These are phyloP conservation scores for Acanthamoeba pearcei DNA, from an alignment of 208 protist genomes.

Conservation along the genomic window DNA sequence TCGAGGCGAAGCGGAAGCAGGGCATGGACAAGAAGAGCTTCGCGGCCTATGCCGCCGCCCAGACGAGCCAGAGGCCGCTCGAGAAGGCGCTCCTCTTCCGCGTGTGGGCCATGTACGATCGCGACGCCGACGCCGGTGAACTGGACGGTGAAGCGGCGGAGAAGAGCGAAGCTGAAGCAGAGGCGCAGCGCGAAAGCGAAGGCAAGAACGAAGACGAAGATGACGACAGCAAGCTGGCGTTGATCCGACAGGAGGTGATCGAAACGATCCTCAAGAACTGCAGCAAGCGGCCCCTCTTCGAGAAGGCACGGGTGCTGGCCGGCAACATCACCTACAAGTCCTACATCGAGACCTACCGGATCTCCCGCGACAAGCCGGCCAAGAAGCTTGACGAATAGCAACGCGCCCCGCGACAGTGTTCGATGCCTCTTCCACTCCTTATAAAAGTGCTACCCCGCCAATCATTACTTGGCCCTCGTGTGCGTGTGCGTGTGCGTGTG, in stretches of 20 bases:
- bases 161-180: background rate
- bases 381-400: slow-evolving; percentile 10
- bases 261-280: slow-evolving; percentile 28
- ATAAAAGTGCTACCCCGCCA: no score
- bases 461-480: no score
- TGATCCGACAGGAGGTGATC: slow-evolving; percentile 31
- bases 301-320: background rate
- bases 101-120: slow-evolving; percentile 17
- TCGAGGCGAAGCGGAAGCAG: background rate
- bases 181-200: background rate
- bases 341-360: background rate
- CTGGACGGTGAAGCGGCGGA: no score
- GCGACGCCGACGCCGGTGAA: background rate
- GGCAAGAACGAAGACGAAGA: background rate
- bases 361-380: background rate
- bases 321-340: slow-evolving; percentile 27
- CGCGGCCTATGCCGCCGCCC: background rate
- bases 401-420: background rate
- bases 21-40: slow-evolving; percentile 33
- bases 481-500: no score
- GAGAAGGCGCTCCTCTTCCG: background rate
- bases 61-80: background rate
- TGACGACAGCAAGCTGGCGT: slow-evolving; percentile 8
- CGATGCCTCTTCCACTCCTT: background rate
- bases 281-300: slow-evolving; percentile 22